Base-by-base conservation (phyloP, 2,329 filamentous ascomycete species). In the Fusarium verticillioides region DNA sequence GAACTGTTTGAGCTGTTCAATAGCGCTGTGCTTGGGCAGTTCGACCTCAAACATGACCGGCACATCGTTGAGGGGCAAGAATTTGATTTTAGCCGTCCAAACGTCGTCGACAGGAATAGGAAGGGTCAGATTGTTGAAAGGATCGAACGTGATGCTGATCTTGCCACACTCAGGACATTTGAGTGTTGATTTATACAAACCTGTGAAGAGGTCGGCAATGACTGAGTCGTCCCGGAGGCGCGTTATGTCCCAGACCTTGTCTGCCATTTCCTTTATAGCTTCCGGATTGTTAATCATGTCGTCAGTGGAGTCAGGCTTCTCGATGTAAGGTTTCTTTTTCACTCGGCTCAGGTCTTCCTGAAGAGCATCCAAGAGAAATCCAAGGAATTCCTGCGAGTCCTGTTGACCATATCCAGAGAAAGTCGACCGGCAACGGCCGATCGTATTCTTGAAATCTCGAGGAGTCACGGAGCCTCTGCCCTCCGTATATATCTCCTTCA, bases 111-210 rank as follows among this genome's bases (percentile, higher is more conserved):
- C 90, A 0, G 96, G 96, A 39, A 99, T 85, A 64, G 97, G 96
- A 30, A 99, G 85, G 0, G 96, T 98, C 66, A 99, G 84, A 74
- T 97, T 96, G 82, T 95, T 98, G 86, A 97, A 99, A 1, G 96
- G 96, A 80, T 99, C 96, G 79, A 99, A 99, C 0, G 96, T 98
- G 77, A 99, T 97, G 88, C 95, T 98, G 82, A 98, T 93, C 84
- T 98, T 99, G 76, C 92, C 89, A 81, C 96, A 99, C 12, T 88
- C 89, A 0, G 96, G 96, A 79, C 96, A 99, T 72, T 96, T 92
- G 72, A 99, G 89, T 1, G 96, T 98, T 49, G 97, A 98, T 84
- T 98, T 98, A 88, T 98, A 99, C 88, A 98, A 94, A 72, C 96
- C 96, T 28, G 94, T 97, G 82, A 99, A 99, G 16, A 99, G 87